phyloP scores from a whole-genome alignment of 2,329 filamentous ascomycete species.

The Neonectria faginata region DNA sequence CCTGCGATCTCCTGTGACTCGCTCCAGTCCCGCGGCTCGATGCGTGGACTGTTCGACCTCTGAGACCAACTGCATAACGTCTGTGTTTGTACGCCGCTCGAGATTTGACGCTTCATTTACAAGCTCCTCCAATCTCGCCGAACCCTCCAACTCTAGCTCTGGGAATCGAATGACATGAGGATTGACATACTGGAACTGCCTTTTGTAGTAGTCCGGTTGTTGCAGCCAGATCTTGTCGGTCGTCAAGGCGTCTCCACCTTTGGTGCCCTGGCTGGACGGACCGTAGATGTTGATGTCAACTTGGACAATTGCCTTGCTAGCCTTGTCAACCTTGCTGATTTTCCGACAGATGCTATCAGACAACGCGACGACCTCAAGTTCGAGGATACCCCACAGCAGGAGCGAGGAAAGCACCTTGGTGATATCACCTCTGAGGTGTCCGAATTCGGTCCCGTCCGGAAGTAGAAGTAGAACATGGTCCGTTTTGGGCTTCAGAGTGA shows the following conservation, averaged over 20 bases:
- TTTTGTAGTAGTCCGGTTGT: conserved; percentile 42
- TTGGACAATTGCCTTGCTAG: conserved; percentile 40
- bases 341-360: conserved; percentile 34
- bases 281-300: conserved; percentile 55
- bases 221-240: conserved; percentile 51
- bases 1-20: conserved; percentile 35
- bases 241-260: conserved; percentile 47
- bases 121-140: conserved; percentile 2
- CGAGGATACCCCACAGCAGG: background rate
- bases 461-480: conserved; percentile 5
- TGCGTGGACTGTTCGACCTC: conserved; percentile 38
- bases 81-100: background rate
- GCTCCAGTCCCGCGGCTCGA: conserved; percentile 35
- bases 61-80: conserved; percentile 21
- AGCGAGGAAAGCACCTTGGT: conserved; percentile 11
- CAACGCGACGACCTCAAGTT: conserved; percentile 28
- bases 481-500: background rate
- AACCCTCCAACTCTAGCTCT: background rate
- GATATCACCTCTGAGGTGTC: conserved; percentile 5
- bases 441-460: conserved; percentile 9
- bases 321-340: conserved; percentile 43
- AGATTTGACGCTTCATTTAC: background rate
- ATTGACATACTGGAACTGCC: conserved; percentile 22
- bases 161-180: conserved; percentile 29
- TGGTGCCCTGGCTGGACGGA: conserved; percentile 25